Evolutionary conservation across 257 asterid species (phyloP), one percentile per base, ranked within the genome.

Genomic region (Solanum gandarillasii): DNA sequence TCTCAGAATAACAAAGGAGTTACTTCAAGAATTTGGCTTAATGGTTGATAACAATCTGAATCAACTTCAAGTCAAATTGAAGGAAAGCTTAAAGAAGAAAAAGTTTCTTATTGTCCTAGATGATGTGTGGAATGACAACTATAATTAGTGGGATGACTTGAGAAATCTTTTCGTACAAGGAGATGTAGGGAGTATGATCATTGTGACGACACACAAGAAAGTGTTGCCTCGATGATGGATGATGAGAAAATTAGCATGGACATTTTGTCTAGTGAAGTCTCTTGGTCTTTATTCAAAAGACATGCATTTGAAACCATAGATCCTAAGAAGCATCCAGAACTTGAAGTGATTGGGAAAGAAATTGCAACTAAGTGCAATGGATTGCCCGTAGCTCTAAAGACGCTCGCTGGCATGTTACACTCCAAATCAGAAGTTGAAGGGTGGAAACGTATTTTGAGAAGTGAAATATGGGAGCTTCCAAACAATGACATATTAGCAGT

Each of bases 91-190:
- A 9, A 25, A 46, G 4, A 71, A 43, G 0, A 72, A n/a, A 29
- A 72, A 74, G 34, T 81, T 89, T 71, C 72, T 89, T 9, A 16
- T 89, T 43, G 89, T 89, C 34, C 6, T 89, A 2, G 91, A 89
- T 83, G 91, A 89, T 72, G 31, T 89, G 1, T 89, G 91, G 91
- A 73, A 81, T 72, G 75, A 89, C 4, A 34, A 72, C 21, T 55
- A 41, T 41, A 36, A 3, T 0, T 32, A 39, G 12, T 89, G 86
- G 85, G 86, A 83, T 27, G 46, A 6, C 36, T 52, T 89, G 68
- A 73, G 12, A 13, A 60, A 25, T 46, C 75, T 70, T 81, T 86
- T 89, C 31, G 32, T 10, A 6, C 36, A 29, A 81, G 87, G 86
- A 29, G 9, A 9, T 20, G 9, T 7, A 34, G 91, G 89, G 41